Conservation (phyloP, 306 rosid species). For the Lupinus albus region DNA sequence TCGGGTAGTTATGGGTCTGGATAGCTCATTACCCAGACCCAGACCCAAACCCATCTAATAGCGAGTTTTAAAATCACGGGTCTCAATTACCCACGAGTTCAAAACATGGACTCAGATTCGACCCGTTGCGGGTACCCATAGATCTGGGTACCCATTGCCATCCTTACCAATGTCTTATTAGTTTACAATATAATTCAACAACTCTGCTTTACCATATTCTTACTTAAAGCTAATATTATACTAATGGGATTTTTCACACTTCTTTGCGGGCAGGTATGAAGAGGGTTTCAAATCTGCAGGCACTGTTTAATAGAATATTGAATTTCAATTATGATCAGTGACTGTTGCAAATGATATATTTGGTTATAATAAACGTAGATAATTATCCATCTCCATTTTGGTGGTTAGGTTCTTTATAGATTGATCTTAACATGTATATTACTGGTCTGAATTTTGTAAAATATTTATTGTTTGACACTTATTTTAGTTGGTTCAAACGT, state of each 20-base stretch:
- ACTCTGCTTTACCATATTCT: slow-evolving; percentile 7
- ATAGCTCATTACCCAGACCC: too few species aligned
- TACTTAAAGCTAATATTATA: slow-evolving; percentile 12
- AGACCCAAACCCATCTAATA: too few species aligned
- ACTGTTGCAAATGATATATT: slow-evolving; percentile 37
- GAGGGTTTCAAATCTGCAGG: slow-evolving; percentile 48
- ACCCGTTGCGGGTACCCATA: too few species aligned
- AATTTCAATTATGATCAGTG: slow-evolving; percentile 47
- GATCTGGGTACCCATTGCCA: too few species aligned
- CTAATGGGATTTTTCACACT: slow-evolving; percentile 25
- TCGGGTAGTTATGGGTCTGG: too few species aligned
- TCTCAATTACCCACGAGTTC: too few species aligned
- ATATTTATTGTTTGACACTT: background rate
- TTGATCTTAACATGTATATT: slow-evolving; percentile 37
- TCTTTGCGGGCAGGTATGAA: slow-evolving; percentile 49
- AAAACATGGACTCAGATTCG: too few species aligned
- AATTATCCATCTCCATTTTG: slow-evolving; percentile 37
- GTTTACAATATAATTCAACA: too few species aligned
- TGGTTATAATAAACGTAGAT: slow-evolving; percentile 42
- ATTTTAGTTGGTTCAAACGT: background rate
- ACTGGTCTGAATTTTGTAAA: slow-evolving; percentile 23
- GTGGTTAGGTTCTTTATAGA: slow-evolving; percentile 40
- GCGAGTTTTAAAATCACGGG: too few species aligned
- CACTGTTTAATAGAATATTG: slow-evolving; percentile 49
- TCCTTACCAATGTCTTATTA: too few species aligned